Conservation (phyloP, 129 eudicot species). For the Escallonia rubra region DNA sequence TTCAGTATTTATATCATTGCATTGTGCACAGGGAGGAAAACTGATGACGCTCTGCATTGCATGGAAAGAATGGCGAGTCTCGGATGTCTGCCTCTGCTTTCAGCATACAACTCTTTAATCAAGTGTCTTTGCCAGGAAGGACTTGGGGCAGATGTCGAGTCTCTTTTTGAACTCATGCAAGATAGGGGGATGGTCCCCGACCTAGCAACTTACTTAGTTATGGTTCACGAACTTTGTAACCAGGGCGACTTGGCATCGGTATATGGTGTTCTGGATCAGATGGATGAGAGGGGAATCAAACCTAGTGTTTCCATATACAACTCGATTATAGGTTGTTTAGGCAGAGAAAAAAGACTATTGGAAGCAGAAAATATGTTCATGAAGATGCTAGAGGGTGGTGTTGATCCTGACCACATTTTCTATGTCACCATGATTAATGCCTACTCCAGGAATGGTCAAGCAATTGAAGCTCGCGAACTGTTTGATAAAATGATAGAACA, state of each 20-base stretch:
- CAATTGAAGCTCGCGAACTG: constrained; percentile 32
- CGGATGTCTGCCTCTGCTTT: constrained; percentile 42
- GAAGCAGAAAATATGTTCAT: constrained; percentile 47
- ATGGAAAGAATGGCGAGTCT: constrained; percentile 40
- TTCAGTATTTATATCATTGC: constrained; percentile 51
- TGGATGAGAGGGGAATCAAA: constrained; percentile 47
- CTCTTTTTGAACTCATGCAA: constrained; percentile 54
- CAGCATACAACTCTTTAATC: constrained; percentile 61
- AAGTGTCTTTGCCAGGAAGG: constrained; percentile 51
- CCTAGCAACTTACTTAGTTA: constrained; percentile 37
- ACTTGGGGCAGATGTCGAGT: constrained; percentile 25
- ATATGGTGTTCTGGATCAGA: constrained; percentile 38
- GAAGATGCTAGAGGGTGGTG: constrained; percentile 46
- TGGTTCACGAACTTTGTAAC: constrained; percentile 49
- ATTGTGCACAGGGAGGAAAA: constrained; percentile 44
- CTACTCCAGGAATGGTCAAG: constrained; percentile 47
- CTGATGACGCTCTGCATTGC: constrained; percentile 35
- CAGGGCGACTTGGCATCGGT: constrained; percentile 40
- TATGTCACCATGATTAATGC: constrained; percentile 51
- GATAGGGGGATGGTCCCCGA: constrained; percentile 41
- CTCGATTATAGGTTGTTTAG: constrained; percentile 43
- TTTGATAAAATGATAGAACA: constrained; percentile 38
- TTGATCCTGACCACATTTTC: constrained; percentile 44
- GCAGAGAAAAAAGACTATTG: constrained; percentile 42
- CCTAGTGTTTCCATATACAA: constrained; percentile 57